Conservation (phyloP, 371 early-diverging fungal species). For the Choanephora cucurbitarum region DNA sequence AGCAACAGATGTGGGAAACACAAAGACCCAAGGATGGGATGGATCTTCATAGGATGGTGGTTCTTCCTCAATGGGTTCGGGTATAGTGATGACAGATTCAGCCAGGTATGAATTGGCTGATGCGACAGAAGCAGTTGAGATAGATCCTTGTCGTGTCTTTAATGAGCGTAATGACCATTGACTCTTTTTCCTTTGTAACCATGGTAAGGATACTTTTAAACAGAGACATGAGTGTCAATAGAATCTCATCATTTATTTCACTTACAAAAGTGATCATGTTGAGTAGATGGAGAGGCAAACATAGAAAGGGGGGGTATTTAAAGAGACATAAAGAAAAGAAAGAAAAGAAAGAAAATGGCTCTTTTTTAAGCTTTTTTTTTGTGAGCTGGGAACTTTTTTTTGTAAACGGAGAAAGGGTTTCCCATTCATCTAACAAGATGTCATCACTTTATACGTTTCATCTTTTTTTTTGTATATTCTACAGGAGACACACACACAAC, state of each 20-base stretch:
- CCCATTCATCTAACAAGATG: too few relatives aligned
- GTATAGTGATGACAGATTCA: background rate
- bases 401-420: too few relatives aligned
- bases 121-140: constrained; percentile 6
- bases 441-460: too few relatives aligned
- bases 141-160: constrained; percentile 3
- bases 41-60: constrained; percentile 22
- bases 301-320: too few relatives aligned
- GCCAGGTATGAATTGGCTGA: background rate
- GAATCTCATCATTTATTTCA: background rate
- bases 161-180: constrained; percentile 24
- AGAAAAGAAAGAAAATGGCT: too few relatives aligned
- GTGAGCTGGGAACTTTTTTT: too few relatives aligned
- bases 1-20: constrained; percentile 13
- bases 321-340: too few relatives aligned
- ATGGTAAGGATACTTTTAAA: constrained; percentile 5
- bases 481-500: too few relatives aligned
- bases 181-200: constrained; percentile 21
- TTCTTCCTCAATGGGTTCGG: constrained; percentile 3
- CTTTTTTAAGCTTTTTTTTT: too few relatives aligned
- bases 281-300: too few relatives aligned
- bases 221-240: background rate
- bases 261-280: constrained; percentile 8
- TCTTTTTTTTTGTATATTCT: too few relatives aligned
- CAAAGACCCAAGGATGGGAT: constrained; percentile 27